phyloP scores from a whole-genome alignment of 2,329 filamentous ascomycete species.

The Davidsoniella neocaledoniae region DNA sequence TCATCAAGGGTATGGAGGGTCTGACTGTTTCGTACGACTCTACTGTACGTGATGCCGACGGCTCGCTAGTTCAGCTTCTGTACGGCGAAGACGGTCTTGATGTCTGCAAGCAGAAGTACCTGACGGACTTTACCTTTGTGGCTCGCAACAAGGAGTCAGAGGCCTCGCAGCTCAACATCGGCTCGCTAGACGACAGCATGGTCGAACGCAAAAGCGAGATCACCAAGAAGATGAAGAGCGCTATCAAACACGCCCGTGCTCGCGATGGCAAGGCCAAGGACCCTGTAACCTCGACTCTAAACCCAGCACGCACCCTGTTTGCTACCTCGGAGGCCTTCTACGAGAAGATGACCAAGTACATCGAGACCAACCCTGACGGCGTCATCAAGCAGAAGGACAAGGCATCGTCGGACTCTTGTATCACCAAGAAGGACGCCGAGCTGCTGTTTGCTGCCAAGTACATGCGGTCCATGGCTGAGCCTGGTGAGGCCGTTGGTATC shows the following conservation, averaged over 20 bases:
- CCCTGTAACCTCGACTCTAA: constrained; percentile 55
- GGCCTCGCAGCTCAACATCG: constrained; percentile 57
- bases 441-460: constrained; percentile 84
- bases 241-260: constrained; percentile 52
- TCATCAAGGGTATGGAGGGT: constrained; percentile 98
- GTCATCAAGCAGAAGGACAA: constrained; percentile 29
- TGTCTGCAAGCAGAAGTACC: constrained; percentile 82
- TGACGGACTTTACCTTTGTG: constrained; percentile 79
- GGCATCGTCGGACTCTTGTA: constrained; percentile 18
- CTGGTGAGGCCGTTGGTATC: constrained; percentile 91
- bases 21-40: constrained; percentile 84
- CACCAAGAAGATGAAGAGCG: constrained; percentile 66
- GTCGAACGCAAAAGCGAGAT: constrained; percentile 40
- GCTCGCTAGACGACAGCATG: constrained; percentile 30
- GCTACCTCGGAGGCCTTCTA: constrained; percentile 83
- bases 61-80: constrained; percentile 81
- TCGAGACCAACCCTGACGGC: constrained; percentile 56
- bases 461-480: constrained; percentile 76
- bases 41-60: constrained; percentile 85
- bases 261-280: constrained; percentile 45
- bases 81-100: constrained; percentile 95
- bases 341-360: constrained; percentile 53
- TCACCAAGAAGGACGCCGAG: constrained; percentile 60
- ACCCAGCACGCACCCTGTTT: constrained; percentile 63
- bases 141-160: constrained; percentile 73